Conservation (phyloP, 2,329 filamentous ascomycete genomes). For the Paracorniculantispora psalliotae region DNA sequence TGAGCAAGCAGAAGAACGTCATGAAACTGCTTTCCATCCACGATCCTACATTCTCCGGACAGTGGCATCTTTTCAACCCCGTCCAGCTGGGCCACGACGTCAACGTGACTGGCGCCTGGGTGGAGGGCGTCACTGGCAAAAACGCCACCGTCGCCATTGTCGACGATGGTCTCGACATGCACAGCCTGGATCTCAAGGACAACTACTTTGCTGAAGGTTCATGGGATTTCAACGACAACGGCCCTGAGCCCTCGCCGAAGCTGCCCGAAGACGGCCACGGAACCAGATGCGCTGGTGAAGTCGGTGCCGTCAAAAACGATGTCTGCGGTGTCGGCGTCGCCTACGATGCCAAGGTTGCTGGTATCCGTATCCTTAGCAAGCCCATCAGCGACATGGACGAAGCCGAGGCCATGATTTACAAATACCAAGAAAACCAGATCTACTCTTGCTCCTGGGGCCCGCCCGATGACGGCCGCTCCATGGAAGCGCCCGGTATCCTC, state of each 20-base stretch:
- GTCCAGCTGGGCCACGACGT: constrained; percentile 81
- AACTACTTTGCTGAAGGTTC: constrained; percentile 94
- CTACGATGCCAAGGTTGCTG: constrained; percentile 84
- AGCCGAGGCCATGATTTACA: constrained; percentile 87
- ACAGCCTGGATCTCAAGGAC: constrained; percentile 83
- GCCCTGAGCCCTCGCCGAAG: constrained; percentile 72
- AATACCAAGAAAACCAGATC: constrained; percentile 86
- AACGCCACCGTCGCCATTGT: constrained; percentile 90
- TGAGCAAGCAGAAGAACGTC: constrained; percentile 55
- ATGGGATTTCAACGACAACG: constrained; percentile 91
- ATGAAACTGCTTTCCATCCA: constrained; percentile 65
- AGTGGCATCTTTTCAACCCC: constrained; percentile 93
- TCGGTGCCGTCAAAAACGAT: constrained; percentile 85
- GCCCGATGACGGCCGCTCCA: constrained; percentile 84
- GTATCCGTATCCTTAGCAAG: constrained; percentile 87
- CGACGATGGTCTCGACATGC: constrained; percentile 93
- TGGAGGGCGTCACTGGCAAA: constrained; percentile 82
- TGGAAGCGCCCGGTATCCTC: constrained; percentile 87
- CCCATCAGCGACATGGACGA: constrained; percentile 90
- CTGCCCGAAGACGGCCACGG: constrained; percentile 84
- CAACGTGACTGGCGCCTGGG: constrained; percentile 93
- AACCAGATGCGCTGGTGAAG: constrained; percentile 90
- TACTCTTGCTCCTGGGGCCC: constrained; percentile 99
- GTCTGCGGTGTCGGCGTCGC: constrained; percentile 95
- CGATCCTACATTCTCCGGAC: constrained; percentile 87